Evolutionary conservation across 169 alveolate genomes (phyloP).

Genomic region (Cryptosporidium andersoni): DNA sequence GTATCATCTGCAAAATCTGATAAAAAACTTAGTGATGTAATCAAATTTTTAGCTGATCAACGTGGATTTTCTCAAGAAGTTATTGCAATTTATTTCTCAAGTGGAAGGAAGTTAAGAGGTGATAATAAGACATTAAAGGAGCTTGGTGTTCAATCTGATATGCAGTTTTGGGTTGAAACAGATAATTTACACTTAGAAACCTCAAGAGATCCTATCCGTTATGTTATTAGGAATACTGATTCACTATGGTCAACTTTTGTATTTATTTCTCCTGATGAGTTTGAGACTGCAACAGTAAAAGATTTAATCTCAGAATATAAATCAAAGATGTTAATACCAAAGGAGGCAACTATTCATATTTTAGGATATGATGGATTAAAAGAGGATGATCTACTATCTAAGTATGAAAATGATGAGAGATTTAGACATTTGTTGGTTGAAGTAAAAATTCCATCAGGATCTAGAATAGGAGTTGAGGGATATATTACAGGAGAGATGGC

Average conservation of each 20-base stretch:
- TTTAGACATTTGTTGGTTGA: constrained; percentile 65
- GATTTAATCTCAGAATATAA: constrained; percentile 63
- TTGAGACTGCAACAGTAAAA: constrained; percentile 52
- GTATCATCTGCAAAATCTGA: constrained; percentile 55
- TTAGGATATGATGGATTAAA: constrained; percentile 42
- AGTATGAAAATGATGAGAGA: constrained; percentile 66
- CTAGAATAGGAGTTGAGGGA: constrained; percentile 30
- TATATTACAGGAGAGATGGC: constrained; percentile 38
- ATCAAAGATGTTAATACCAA: constrained; percentile 52
- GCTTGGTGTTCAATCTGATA: constrained; percentile 56
- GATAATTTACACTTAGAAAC: constrained; percentile 61
- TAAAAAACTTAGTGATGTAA: constrained; percentile 49
- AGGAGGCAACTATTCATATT: constrained; percentile 59
- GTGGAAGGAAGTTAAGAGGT: constrained; percentile 45
- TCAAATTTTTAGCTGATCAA: constrained; percentile 51
- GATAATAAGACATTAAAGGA: constrained; percentile 51
- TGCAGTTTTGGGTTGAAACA: constrained; percentile 69
- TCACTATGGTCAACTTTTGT: constrained; percentile 64
- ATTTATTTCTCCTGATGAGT: constrained; percentile 63
- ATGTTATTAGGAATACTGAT: constrained; percentile 67
- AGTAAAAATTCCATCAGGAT: constrained; percentile 47
- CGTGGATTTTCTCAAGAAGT: constrained; percentile 54
- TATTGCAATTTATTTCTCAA: constrained; percentile 57
- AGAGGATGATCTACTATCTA: constrained; percentile 58
- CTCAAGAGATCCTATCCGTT: constrained; percentile 62